A percentile compares a stretch with the other conserved stretches of the same genome.
These are phyloP conservation scores for Warburgia ugandensis DNA, from an alignment of 164 flowering plant species.

Conservation along the genomic window DNA sequence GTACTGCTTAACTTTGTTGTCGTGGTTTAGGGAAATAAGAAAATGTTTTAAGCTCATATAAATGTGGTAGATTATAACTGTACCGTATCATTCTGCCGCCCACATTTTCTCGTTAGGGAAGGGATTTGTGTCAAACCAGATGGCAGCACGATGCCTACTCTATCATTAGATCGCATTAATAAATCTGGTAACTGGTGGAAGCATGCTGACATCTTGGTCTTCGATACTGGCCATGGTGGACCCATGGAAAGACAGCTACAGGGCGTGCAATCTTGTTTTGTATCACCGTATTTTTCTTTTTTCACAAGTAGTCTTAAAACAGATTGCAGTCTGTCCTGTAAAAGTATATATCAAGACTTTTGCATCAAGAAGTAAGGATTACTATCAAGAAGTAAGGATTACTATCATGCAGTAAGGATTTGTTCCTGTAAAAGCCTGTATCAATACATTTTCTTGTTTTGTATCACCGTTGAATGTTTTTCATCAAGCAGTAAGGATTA, in stretches of 20 bases:
- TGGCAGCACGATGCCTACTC: slow-evolving; percentile 73
- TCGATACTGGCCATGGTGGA: slow-evolving; percentile 99
- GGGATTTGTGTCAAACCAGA: slow-evolving; percentile 58
- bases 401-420: too few species aligned
- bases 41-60: not conserved
- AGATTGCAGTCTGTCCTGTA: not conserved
- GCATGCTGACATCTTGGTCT: slow-evolving; percentile 76
- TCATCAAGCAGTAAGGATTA: slow-evolving; percentile 67
- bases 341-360: not conserved
- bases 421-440: too few species aligned
- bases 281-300: not conserved
- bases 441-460: too few species aligned
- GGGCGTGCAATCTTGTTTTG: slow-evolving; percentile 43
- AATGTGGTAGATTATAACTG: slow-evolving; percentile 68
- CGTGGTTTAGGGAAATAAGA: too few species aligned
- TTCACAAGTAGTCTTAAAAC: not conserved
- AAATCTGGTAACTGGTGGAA: slow-evolving; percentile 66
- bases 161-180: slow-evolving; percentile 75
- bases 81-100: slow-evolving; percentile 76
- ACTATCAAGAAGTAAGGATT: too few species aligned
- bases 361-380: too few species aligned
- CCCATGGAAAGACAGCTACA: slow-evolving; percentile 87
- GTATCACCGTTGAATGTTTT: slow-evolving; percentile 1
- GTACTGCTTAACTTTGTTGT: not conserved
- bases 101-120: slow-evolving; percentile 92